Evolutionary conservation across 495 filamentous ascomycete genomes (phyloP).

Genomic region (Penicillium salamii): DNA sequence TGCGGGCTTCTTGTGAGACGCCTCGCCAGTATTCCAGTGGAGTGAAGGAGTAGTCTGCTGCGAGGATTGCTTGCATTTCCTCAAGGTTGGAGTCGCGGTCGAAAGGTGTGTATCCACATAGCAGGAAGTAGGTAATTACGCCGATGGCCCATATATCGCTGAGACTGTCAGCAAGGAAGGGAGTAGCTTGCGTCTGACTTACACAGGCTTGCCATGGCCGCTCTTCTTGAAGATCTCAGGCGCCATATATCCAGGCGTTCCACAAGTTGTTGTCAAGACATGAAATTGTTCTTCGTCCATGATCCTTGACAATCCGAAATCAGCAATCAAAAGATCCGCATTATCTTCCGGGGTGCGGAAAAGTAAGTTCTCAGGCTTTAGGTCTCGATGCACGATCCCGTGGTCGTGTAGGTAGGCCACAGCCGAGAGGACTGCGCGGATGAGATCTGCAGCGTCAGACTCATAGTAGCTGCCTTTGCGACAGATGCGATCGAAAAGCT

Average conservation of each 20-base stretch:
- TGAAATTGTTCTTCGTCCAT: slow-evolving; percentile 99
- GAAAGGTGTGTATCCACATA: slow-evolving; percentile 98
- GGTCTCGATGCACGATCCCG: slow-evolving; percentile 90
- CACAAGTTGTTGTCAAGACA: slow-evolving; percentile 94
- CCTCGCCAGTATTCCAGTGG: slow-evolving; percentile 95
- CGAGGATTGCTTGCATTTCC: slow-evolving; percentile 98
- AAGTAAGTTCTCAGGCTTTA: slow-evolving; percentile 57
- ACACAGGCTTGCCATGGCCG: slow-evolving; percentile 78
- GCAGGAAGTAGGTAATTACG: slow-evolving; percentile 90
- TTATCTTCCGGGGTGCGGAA: slow-evolving; percentile 58
- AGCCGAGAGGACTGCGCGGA: slow-evolving; percentile 91
- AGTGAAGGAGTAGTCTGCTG: slow-evolving; percentile 95
- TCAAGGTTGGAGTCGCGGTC: slow-evolving; percentile 96
- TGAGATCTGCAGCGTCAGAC: slow-evolving; percentile 91
- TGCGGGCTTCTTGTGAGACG: slow-evolving; percentile 78
- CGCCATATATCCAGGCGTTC: slow-evolving; percentile 95
- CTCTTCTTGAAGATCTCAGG: slow-evolving; percentile 80
- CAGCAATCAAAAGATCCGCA: slow-evolving; percentile 81
- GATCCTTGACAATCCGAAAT: slow-evolving; percentile 90
- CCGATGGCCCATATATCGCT: slow-evolving; percentile 80
- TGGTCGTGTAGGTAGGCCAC: slow-evolving; percentile 98
- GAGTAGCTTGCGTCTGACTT: slow-evolving; percentile 23
- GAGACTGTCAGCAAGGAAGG: not conserved
- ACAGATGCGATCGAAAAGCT: slow-evolving; percentile 97
- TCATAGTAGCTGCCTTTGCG: slow-evolving; percentile 98